Evolutionary conservation across 1,284 basidiomycete genomes (phyloP).

Genomic region (Farysia itapuensis): DNA sequence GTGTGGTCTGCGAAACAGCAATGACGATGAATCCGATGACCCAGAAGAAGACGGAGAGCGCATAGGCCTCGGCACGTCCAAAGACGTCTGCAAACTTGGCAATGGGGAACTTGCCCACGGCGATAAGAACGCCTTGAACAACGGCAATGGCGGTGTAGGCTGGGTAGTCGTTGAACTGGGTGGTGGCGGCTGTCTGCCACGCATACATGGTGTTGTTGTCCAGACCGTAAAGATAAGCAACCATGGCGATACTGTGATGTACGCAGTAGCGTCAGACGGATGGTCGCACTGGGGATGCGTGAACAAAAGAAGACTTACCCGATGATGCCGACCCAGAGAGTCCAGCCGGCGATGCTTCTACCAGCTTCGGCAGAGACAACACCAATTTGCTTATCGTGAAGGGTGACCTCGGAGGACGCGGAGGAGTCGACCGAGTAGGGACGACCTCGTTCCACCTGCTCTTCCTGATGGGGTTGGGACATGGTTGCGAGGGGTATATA

Average conservation of each 20-base stretch:
- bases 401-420: conserved; percentile 3
- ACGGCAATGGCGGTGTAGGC: conserved; percentile 40
- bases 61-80: conserved; percentile 51
- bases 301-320: conserved; percentile 5
- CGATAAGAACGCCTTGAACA: conserved; percentile 54
- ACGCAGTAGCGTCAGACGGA: neutral
- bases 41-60: conserved; percentile 49
- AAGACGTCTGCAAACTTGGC: conserved; percentile 58
- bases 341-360: conserved; percentile 39
- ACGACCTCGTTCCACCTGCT: conserved; percentile 9
- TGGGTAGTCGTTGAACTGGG: conserved; percentile 14
- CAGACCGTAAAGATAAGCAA: conserved; percentile 44
- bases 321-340: conserved; percentile 43
- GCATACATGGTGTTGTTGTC: conserved; percentile 53
- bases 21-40: conserved; percentile 53
- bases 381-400: conserved; percentile 40
- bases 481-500: conserved; percentile 3
- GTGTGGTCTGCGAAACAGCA: conserved; percentile 38
- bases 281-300: neutral
- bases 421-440: no score
- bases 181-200: conserved; percentile 30
- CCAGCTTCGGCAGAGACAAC: conserved; percentile 47
- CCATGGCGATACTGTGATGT: conserved; percentile 33
- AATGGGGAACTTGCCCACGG: conserved; percentile 56
- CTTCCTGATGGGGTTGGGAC: conserved; percentile 17